These are phyloP conservation scores for Botryotinia globosa DNA, from an alignment of 2,329 filamentous ascomycete genomes.

Conservation along the genomic window DNA sequence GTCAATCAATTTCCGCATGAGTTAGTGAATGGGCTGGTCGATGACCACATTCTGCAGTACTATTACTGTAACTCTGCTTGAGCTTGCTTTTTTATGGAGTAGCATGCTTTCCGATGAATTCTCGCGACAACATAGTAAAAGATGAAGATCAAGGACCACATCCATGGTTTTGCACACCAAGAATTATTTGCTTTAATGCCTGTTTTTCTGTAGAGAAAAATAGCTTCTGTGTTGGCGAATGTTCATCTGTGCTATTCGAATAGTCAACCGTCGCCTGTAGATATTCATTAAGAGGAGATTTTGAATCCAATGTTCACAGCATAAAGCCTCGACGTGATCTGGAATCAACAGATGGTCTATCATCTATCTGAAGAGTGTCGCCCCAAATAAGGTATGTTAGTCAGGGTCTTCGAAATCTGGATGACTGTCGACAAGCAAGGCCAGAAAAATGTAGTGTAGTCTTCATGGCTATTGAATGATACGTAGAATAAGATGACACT, in stretches of 20 bases:
- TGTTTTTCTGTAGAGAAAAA: neutral
- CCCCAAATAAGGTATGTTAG: neutral
- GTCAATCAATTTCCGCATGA: too few species aligned
- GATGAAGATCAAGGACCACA: neutral
- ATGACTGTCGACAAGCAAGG: neutral
- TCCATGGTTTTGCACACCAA: neutral
- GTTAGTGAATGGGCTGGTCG: too few species aligned
- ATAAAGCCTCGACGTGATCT: neutral
- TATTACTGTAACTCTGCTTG: neutral
- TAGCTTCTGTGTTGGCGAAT: neutral
- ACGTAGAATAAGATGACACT: neutral
- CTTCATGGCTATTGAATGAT: neutral
- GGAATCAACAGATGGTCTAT: neutral
- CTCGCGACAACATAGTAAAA: neutral
- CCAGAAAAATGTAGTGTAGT: neutral
- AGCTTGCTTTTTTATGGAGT: neutral
- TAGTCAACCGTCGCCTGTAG: too few species aligned
- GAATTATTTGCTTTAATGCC: neutral
- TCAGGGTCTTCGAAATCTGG: neutral
- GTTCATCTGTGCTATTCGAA: too few species aligned
- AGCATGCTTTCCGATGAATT: neutral
- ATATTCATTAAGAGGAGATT: neutral
- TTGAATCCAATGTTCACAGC: neutral
- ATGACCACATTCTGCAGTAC: neutral
- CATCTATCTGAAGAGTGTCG: neutral